Base-by-base conservation (phyloP, 2,329 filamentous ascomycete genomes). In the Fonsecaea monophora region DNA sequence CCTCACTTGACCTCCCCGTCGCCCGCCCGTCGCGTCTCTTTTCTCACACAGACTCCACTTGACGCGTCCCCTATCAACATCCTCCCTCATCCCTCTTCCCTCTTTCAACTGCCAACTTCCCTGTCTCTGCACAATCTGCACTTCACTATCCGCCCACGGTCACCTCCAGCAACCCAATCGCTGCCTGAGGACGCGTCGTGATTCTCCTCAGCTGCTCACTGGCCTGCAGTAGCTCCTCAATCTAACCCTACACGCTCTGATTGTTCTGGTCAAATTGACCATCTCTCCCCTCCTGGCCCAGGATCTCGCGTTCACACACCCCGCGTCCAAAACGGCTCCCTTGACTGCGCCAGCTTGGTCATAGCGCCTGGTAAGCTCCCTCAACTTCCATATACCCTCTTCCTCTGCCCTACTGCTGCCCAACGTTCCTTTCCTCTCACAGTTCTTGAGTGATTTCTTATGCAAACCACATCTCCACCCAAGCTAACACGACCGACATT, bases 161-260 rank as follows among this genome's bases (percentile, higher is more conserved):
- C 69, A 13, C 37, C 35, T 32, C 32, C 62, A 45, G 38, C 65
- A 61, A 57, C 62, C 71, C 71, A 72, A 72, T 72, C 62, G 61
- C 62, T 68, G 62, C 67, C 62, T 69, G 65, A 62, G 60, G 53
- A 55, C 60, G 60, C 60, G 60, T 50, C 10, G 34, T 55, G 25
- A 37, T 55, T 55, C 3, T 12, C 48, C 40, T n/a, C 59, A 38
- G 53, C 45, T 38, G 48, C 59, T 61, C 45, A 13, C 32, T 48
- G 45, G 65, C 69, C 70, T 71, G 71, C 71, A 73, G 68, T 71
- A 73, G 71, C 64, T 40, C 34, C 18, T 18, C 58, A 45, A 54
- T 37, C 64, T 65, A 67, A 42, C 56, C 54, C 55, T 64, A 53
- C 67, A 25, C 25, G 25, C 25, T 3, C 25, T 25, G 21, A 25